Conservation (phyloP, 2,329 filamentous ascomycete genomes). For the Cytospora piceicola region DNA sequence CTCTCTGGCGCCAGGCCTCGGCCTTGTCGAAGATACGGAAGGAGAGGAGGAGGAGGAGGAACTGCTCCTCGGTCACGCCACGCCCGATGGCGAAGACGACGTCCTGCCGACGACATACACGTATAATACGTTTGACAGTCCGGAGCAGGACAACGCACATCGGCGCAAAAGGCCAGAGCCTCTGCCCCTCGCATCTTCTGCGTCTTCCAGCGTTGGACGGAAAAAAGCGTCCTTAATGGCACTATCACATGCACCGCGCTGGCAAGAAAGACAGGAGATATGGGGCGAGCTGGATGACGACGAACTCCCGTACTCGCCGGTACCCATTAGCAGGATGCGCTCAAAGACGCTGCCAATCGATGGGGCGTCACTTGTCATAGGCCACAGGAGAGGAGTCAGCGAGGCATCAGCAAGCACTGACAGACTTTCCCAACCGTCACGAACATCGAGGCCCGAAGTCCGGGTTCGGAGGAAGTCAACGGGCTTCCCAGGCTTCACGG, state of each 20-base stretch:
- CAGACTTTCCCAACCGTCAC: slow-evolving; percentile 5
- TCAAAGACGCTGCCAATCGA: slow-evolving; percentile 53
- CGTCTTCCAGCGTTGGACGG: slow-evolving; percentile 8
- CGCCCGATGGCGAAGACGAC: slow-evolving; percentile 48
- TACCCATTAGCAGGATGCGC: slow-evolving; percentile 44
- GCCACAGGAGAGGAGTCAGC: slow-evolving; percentile 40
- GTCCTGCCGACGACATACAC: slow-evolving; percentile 42
- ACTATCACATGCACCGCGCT: slow-evolving; percentile 45
- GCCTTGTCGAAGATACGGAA: slow-evolving; percentile 72
- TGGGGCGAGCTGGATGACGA: slow-evolving; percentile 88
- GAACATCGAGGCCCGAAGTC: slow-evolving; percentile 31
- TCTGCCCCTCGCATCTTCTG: slow-evolving; percentile 13
- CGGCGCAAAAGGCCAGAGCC: slow-evolving; percentile 36
- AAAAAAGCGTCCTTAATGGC: slow-evolving; percentile 22
- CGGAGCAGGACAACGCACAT: slow-evolving; percentile 36
- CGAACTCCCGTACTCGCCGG: slow-evolving; percentile 49
- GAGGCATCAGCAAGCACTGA: slow-evolving; percentile 18
- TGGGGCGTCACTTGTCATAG: slow-evolving; percentile 43
- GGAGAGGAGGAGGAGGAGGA: slow-evolving; percentile 66
- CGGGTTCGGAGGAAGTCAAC: slow-evolving; percentile 61
- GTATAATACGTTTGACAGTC: slow-evolving; percentile 54
- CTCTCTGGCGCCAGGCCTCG: slow-evolving; percentile 79
- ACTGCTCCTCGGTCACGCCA: slow-evolving; percentile 54
- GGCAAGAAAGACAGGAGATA: slow-evolving; percentile 76
- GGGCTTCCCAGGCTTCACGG: slow-evolving; percentile 64